These are phyloP conservation scores for fission yeast (Schizosaccharomyces pombe) DNA, from an alignment of 805 yeast genomes.

Conservation along the genomic window DNA sequence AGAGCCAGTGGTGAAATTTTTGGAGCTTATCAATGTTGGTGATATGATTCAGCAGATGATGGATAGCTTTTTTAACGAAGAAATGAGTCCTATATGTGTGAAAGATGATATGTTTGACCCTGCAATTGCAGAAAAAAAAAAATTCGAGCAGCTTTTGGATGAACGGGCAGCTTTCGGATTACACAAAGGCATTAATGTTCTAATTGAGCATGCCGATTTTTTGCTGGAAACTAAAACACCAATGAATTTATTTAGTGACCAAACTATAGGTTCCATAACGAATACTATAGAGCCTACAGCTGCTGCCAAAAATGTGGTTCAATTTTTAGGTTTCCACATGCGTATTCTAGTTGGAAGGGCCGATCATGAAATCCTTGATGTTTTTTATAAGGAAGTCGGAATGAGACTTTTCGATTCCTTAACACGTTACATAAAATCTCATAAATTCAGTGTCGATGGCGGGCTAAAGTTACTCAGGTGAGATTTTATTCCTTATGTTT, in stretches of 20 bases:
- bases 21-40: conserved; percentile 78
- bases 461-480: conserved; percentile 27
- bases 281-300: conserved; percentile 27
- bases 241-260: background rate
- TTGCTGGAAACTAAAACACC: conserved; percentile 16
- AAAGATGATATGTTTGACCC: conserved; percentile 60
- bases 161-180: conserved; percentile 80
- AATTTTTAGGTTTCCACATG: conserved; percentile 8
- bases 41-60: conserved; percentile 83
- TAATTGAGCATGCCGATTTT: conserved; percentile 57
- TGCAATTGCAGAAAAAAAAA: conserved; percentile 55
- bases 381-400: conserved; percentile 83
- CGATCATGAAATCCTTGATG: conserved; percentile 70
- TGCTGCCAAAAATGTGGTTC: conserved; percentile 27
- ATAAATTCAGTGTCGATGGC: conserved; percentile 54
- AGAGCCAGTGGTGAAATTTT: conserved; percentile 66
- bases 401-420: conserved; percentile 57
- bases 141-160: conserved; percentile 60
- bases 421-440: conserved; percentile 52
- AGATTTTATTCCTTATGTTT: conserved; percentile 17
- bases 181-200: conserved; percentile 72
- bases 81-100: conserved; percentile 40
- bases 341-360: conserved; percentile 43
- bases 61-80: conserved; percentile 73
- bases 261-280: background rate